Evolutionary conservation across 345 rosid genomes (phyloP), one percentile per base, ranked within the genome.

Genomic region (Brassica rapa): DNA sequence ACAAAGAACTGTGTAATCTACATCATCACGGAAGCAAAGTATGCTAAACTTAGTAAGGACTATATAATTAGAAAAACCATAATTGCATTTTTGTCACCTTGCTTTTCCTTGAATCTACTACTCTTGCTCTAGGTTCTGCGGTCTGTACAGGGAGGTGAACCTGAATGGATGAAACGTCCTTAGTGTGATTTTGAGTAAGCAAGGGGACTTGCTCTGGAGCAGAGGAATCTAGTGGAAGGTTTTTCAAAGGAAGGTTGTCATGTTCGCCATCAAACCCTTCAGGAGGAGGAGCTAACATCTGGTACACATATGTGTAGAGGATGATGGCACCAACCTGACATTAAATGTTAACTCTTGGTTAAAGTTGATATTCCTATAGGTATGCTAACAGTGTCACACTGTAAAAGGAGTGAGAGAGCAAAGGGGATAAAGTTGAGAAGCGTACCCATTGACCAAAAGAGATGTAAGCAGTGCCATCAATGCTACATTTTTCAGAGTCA

Each of bases 371-470:
- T 19, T 19, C 21, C 21, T 19, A 19, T 19, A 19, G 21, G 21
- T 19, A 19, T 0, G 1, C 21, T 19, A 19, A n/a, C 56, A 5
- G 56, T 51, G 8, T n/a, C 19, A 43, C 53, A 43, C 53, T 43
- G 19, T 49, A 49, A 51, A 51, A 51, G 56, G 56, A 51, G 21
- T 5, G 56, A 51, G 21, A 51, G 7, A 51, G 8, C 56, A 51
- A 51, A 51, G 56, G 56, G 21, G 3, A 51, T 51, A 51, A n/a
- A 51, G 19, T 51, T 53, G 53, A 62, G 23, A 56, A 73, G 80
- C 84, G 39, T 83, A 93, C 99, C 99, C 98, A 96, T 80, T 96
- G 99, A 64, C 99, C 99, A 80, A 93, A 96, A 8, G 99, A 91
- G 82, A 96, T 96, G 85, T 96, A 96, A 16, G 97, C 98, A 66